These are phyloP conservation scores for sorghum (Sorghum bicolor) DNA, from an alignment of 176 grass and related monocot genomes.

Conservation along the genomic window DNA sequence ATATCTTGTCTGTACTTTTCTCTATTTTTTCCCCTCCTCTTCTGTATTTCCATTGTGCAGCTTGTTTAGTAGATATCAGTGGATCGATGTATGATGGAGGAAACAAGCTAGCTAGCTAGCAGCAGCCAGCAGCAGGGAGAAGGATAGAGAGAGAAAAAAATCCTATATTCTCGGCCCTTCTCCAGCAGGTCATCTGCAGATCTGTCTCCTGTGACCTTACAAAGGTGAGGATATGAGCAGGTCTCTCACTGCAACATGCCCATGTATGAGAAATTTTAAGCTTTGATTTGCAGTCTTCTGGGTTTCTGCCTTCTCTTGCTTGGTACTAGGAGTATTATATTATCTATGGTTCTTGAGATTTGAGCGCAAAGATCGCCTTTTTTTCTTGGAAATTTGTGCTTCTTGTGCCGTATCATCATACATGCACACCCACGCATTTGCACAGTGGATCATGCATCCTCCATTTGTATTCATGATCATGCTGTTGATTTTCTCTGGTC, in stretches of 20 bases:
- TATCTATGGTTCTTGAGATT: conserved; percentile 39
- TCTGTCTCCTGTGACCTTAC: conserved; percentile 23
- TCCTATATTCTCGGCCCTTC: neutral
- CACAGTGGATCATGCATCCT: conserved; percentile 22
- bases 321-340: conserved; percentile 27
- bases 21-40: neutral
- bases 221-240: conserved; percentile 45
- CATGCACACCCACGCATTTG: conserved; percentile 37
- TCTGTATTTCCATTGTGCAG: conserved; percentile 3
- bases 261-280: conserved; percentile 27
- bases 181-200: conserved; percentile 34
- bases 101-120: conserved; percentile 11
- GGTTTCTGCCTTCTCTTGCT: conserved; percentile 17
- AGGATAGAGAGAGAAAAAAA: neutral
- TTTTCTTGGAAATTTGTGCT: conserved; percentile 42
- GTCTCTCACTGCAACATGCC: conserved; percentile 13
- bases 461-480: neutral
- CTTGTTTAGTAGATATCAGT: conserved; percentile 30
- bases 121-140: neutral
- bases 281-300: neutral
- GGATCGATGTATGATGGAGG: conserved; percentile 26
- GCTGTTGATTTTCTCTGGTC: conserved; percentile 9
- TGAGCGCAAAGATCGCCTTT: conserved; percentile 29
- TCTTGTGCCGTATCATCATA: conserved; percentile 48
- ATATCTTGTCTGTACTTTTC: conserved; percentile 19